Evolutionary conservation across 2,329 filamentous ascomycete genomes (phyloP), one percentile per base, ranked within the genome.

Genomic region (Xylaria sp.): DNA sequence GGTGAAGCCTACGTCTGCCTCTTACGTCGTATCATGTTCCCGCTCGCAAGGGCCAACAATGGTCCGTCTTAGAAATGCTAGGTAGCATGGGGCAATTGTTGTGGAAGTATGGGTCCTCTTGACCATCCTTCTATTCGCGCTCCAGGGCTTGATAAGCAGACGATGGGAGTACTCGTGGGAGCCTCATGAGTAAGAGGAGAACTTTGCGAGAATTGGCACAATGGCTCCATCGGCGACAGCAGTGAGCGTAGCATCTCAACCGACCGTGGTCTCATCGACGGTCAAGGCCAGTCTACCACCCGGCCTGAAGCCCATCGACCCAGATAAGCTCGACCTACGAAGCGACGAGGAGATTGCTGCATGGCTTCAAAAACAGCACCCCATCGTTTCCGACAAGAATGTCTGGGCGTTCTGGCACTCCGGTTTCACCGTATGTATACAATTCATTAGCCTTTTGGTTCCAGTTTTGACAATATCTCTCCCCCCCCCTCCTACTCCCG

Each of bases 331-430:
- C 7, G 78, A 81, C 54, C 65, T 71, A 13, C 76, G 75, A 41
- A 73, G 75, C 8, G 75, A 79, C 59, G 71, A 75, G 8, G 80
- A 81, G 39, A 81, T 81, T 63, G 71, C 76, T 5, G 61, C 67
- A 28, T 73, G 69, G 68, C 73, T 82, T 15, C 76, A 76, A 34
- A 66, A 65, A 1, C 71, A 75, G 39, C 75, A 76, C 4, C 77
- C 78, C 0, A 73, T 82, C 28, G 76, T 72, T 12, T 80, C 80
- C 0, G 79, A 82, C 50, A 82, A 79, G 73, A 84, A 84, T 58
- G 73, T 84, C 1, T 84, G 82, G 82, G 80, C 81, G 4, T 84
- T 79, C 71, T 84, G 82, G 82, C 75, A 83, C 69, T 63, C 77
- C 1, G 82, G 82, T 2, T 76, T 80, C 34, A 39, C 64, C 18